Percentiles rank a stretch among this genome's conserved stretches.
Conservation (phyloP, 2,329 filamentous ascomycete genomes). For the Sporothrix sp. region DNA sequence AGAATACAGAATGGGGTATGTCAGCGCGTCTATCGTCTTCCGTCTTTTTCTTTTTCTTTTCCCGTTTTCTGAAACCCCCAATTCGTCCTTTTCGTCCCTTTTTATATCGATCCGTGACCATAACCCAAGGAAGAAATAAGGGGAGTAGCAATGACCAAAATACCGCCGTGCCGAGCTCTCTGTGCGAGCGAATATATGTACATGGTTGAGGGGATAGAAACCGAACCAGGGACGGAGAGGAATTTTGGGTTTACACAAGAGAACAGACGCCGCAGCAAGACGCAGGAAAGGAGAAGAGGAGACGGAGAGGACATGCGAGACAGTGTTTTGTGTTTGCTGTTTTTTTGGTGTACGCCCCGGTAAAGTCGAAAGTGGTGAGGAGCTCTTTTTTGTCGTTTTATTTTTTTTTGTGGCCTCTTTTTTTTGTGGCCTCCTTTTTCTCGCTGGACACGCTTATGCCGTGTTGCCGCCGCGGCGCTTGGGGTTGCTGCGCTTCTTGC, state of each 20-base stretch:
- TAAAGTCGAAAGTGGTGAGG: too few relatives aligned
- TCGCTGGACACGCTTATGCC: neutral
- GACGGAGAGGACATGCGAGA: too few relatives aligned
- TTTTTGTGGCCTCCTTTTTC: neutral
- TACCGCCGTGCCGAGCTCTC: neutral
- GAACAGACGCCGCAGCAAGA: too few relatives aligned
- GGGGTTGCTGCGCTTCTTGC: conserved; percentile 34
- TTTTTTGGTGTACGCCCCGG: too few relatives aligned
- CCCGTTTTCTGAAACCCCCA: neutral
- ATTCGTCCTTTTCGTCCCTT: too few relatives aligned
- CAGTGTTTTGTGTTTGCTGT: too few relatives aligned
- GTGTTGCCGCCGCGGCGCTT: conserved; percentile 35
- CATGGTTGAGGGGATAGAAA: too few relatives aligned
- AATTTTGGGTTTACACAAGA: neutral
- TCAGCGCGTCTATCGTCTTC: too few relatives aligned
- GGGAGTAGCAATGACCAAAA: neutral
- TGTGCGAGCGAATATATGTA: neutral
- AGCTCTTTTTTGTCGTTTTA: neutral
- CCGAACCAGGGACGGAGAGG: neutral
- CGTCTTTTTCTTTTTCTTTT: neutral
- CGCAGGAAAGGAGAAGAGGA: too few relatives aligned
- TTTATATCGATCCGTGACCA: neutral
- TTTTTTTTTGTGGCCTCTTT: neutral
- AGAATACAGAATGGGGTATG: too few relatives aligned
- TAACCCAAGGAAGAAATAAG: neutral